Base-by-base conservation (phyloP, 306 rosid species). In the Erythrophleum fordii region DNA sequence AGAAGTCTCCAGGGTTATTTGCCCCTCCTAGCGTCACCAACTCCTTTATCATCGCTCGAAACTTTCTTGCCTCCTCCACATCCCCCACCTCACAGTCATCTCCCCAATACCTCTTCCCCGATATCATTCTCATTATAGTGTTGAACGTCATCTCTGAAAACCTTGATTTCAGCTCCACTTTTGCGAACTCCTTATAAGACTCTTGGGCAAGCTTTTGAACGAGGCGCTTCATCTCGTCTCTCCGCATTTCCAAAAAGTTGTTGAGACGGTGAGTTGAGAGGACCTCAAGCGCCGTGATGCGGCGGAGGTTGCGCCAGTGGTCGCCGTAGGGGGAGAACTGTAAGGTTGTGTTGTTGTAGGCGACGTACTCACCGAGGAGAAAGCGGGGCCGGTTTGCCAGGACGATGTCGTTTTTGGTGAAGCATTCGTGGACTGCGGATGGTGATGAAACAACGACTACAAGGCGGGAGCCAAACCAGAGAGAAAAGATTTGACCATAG, bases 281-380 rank as follows among this genome's bases (percentile, higher is more conserved):
- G 35, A 92, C 69, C 17, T 92, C 92, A 0, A 72, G 55, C 8
- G 87, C 7, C 7, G 83, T 59, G 18, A 92, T 85, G 45, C 92
- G 92, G 26, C 92, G 97, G 8, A 92, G 87, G 78, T 86, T 90
- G 39, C 90, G 92, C 97, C 97, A 92, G 49, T 89, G 94, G 41
- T 90, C 89, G 0, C 92, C 91, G 48, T 90, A 85, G 10, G 90
- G 65, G 7, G 97, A 0, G 1, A 2, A 0, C 2, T 2, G 3
- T 9, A 92, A 5, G 44, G 77, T 78, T 23, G 94, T 90, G 77
- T 71, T 11, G 80, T 89, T 85, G 84, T 92, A 90, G 35, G 65
- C 77, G 0, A 88, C 1, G 78, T 85, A 67, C 73, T 88, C 87
- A 13, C 87, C 87, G 0, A 4, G 0, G 20, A 82, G 67, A 3